Percentiles rank a stretch among this genome's conserved stretches.
phyloP scores from a whole-genome alignment of 2,329 filamentous ascomycete species.

The Falciphora oryzae region DNA sequence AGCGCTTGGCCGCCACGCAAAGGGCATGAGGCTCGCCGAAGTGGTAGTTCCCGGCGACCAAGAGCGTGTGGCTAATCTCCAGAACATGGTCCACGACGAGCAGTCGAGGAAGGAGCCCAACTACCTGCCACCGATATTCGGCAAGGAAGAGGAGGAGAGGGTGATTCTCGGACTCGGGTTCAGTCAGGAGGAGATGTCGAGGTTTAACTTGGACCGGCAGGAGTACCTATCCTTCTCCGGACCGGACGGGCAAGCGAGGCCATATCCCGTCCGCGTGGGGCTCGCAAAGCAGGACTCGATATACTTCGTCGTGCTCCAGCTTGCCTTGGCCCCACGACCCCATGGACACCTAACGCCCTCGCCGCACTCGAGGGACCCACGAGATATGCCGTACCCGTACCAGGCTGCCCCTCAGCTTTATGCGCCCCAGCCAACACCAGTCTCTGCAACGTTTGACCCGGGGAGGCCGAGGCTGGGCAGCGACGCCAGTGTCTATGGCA shows the following conservation, averaged over 20 bases:
- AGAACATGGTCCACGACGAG: constrained; percentile 50
- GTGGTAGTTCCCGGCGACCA: constrained; percentile 46
- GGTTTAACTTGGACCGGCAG: constrained; percentile 45
- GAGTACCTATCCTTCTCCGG: constrained; percentile 51
- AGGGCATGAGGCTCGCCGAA: constrained; percentile 47
- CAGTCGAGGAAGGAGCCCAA: constrained; percentile 53
- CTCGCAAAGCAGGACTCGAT: constrained; percentile 56
- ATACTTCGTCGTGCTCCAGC: constrained; percentile 52
- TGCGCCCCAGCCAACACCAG: constrained; percentile 37
- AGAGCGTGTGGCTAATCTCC: constrained; percentile 44
- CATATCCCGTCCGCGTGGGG: constrained; percentile 46
- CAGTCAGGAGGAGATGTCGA: constrained; percentile 44
- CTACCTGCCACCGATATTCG: constrained; percentile 59
- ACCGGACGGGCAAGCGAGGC: constrained; percentile 45
- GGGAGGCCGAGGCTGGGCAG: constrained; percentile 33
- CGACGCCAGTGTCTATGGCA: constrained; percentile 20
- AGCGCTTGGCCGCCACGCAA: constrained; percentile 41
- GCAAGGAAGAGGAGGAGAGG: constrained; percentile 46
- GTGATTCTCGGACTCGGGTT: constrained; percentile 52
- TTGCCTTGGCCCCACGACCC: constrained; percentile 32
- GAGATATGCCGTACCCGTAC: constrained; percentile 38
- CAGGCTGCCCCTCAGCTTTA: constrained; percentile 17
- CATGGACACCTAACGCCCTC: constrained; percentile 40
- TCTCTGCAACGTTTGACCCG: constrained; percentile 42
- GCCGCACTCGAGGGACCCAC: constrained; percentile 34